Evolutionary conservation across 768 basidiomycete species (phyloP).

Genomic region (Grammothele lineata): DNA sequence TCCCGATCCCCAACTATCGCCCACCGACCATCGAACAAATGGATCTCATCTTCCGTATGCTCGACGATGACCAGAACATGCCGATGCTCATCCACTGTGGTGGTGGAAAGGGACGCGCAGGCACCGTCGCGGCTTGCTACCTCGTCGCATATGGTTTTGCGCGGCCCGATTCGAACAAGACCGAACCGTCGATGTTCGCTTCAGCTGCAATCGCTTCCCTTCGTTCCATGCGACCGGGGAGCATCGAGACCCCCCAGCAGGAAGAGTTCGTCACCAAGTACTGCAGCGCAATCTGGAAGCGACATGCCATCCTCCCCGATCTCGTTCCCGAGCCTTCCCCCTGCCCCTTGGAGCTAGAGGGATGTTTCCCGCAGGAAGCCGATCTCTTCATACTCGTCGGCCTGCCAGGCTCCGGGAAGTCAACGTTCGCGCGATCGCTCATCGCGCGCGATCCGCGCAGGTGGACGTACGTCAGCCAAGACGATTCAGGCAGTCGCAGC

Average conservation of each 20-base stretch:
- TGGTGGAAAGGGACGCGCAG: conserved; percentile 60
- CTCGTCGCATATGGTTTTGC: conserved; percentile 53
- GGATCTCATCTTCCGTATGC: conserved; percentile 47
- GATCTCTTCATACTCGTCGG: conserved; percentile 56
- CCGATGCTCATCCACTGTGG: conserved; percentile 58
- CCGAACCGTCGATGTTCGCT: conserved; percentile 46
- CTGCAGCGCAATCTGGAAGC: conserved; percentile 57
- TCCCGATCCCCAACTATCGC: conserved; percentile 49
- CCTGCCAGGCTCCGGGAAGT: conserved; percentile 59
- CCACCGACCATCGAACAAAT: conserved; percentile 59
- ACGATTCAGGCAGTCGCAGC: conserved; percentile 47
- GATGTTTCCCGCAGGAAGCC: conserved; percentile 28
- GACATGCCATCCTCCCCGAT: conserved; percentile 46
- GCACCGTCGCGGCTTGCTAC: conserved; percentile 58
- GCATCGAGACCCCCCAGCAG: conserved; percentile 53
- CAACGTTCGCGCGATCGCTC: conserved; percentile 48
- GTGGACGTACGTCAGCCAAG: conserved; percentile 51
- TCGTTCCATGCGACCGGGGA: conserved; percentile 50
- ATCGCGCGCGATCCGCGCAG: conserved; percentile 38
- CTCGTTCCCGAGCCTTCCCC: conserved; percentile 48
- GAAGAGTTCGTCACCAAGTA: conserved; percentile 55
- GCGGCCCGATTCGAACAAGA: conserved; percentile 34
- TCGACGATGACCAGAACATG: conserved; percentile 40
- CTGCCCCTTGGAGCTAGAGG: conserved; percentile 42
- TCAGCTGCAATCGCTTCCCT: conserved; percentile 43